phyloP scores from a whole-genome alignment of 2,329 filamentous ascomycete species.

The Trichothecium sympodiale region DNA sequence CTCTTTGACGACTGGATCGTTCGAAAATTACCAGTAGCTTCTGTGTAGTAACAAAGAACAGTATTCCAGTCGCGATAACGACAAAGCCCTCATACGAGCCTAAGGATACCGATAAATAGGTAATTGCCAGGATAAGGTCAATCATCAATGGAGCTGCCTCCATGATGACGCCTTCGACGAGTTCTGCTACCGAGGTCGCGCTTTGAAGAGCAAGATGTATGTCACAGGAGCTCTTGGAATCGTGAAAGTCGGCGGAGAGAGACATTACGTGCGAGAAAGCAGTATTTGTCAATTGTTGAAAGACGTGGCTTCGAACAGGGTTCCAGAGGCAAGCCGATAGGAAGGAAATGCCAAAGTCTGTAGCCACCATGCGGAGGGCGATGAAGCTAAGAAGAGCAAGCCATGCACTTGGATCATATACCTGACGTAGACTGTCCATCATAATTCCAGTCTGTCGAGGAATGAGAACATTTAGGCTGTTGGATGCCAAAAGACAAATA shows the following conservation, averaged over 20 bases:
- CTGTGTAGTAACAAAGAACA: slow-evolving; percentile 44
- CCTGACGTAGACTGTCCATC: slow-evolving; percentile 53
- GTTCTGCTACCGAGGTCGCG: slow-evolving; percentile 40
- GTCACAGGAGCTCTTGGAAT: slow-evolving; percentile 48
- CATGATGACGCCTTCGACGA: slow-evolving; percentile 48
- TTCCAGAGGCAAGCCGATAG: slow-evolving; percentile 45
- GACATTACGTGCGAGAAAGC: slow-evolving; percentile 50
- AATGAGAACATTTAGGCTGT: slow-evolving; percentile 64
- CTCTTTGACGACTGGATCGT: slow-evolving; percentile 35
- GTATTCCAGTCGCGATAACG: slow-evolving; percentile 43
- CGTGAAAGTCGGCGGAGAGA: slow-evolving; percentile 50
- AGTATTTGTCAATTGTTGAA: slow-evolving; percentile 39
- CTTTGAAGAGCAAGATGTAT: slow-evolving; percentile 46
- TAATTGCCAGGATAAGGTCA: slow-evolving; percentile 46
- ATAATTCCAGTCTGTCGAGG: slow-evolving; percentile 76
- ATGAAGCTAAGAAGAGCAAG: slow-evolving; percentile 40
- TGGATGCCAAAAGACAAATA: slow-evolving; percentile 56
- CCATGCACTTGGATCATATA: slow-evolving; percentile 38
- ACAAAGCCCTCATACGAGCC: slow-evolving; percentile 53
- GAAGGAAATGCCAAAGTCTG: slow-evolving; percentile 42
- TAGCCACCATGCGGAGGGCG: slow-evolving; percentile 37
- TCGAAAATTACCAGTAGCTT: slow-evolving; percentile 40
- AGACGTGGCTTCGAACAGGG: slow-evolving; percentile 46
- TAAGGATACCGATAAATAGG: slow-evolving; percentile 47
- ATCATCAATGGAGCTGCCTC: slow-evolving; percentile 48